Base-by-base conservation (phyloP, 176 grass and related monocot species). In the Aegilops speltoides region DNA sequence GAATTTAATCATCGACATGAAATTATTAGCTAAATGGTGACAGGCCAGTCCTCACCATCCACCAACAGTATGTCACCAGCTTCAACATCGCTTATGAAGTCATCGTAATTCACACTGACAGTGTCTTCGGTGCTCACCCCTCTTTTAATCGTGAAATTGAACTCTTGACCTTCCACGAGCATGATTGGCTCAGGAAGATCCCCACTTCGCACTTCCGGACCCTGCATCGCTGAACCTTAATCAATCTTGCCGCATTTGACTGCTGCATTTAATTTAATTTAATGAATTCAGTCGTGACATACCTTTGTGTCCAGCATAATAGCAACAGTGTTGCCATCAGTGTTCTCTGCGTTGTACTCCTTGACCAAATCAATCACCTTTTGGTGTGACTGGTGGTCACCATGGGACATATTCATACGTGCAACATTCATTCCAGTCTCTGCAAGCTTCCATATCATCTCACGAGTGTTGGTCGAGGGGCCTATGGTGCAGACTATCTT, bases 261-360 rank as follows among this genome's bases (percentile, higher is more conserved):
- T 45, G 33, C 6, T 23, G 29, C 64, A 61, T 28, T 34, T 19
- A 71, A 83, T 28, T 43, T 19, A 70, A 83, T 73, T 46, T 60
- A 56, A 81, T 41, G 34, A 57, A 79, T 88, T 76, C 8, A 70
- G 10, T 48, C 0, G 0, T 14, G 20, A 65, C 77, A 70, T 89
- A 98, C 96, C 96, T 98, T 98, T 23, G 96, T 98, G 82, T 98
- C 96, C 68, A 98, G 91, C 96, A 98, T 98, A 74, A 95, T 96
- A 59, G 96, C 93, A 37, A 98, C 83, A 40, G 92, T 85, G 70
- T 96, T 92, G 62, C 92, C 93, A 31, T 96, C 91, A 31, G 91
- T 82, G 81, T 92, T 93, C 76, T 98, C 50, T 7, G 84, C 48
- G 78, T 98, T 98, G 72, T 98, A 98, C 79, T 98, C 92, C 84